A percentile compares a stretch with the other conserved stretches of the same genome.
phyloP scores from a whole-genome alignment of 73 alveolate species.

The Paramecium caudatum region DNA sequence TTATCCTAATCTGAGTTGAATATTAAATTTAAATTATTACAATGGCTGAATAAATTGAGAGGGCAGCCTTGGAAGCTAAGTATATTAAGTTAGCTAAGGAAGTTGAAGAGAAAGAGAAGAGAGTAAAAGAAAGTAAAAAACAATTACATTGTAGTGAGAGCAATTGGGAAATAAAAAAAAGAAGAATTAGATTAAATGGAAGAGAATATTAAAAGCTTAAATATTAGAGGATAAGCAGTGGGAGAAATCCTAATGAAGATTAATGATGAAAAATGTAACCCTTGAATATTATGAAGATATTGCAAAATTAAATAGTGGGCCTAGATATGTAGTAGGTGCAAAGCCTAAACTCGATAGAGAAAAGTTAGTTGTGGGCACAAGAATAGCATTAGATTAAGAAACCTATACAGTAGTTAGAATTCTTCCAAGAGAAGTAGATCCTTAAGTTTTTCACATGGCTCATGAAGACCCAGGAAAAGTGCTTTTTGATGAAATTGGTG shows the following conservation, averaged over 20 bases:
- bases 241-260: constrained; percentile 97
- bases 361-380: constrained; percentile 82
- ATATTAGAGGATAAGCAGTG: constrained; percentile 96
- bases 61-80: background rate
- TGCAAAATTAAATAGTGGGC: constrained; percentile 98
- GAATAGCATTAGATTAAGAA: constrained; percentile 89
- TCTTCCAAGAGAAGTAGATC: constrained; percentile 99
- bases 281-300: constrained; percentile 76
- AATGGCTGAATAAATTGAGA: constrained; percentile 22
- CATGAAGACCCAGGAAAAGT: constrained; percentile 98
- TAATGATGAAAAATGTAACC: constrained; percentile 86
- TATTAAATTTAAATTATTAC: constrained; percentile 18
- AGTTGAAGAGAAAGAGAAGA: constrained; percentile 33
- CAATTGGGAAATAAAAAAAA: constrained; percentile 75
- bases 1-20: constrained; percentile 40
- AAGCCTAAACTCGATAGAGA: constrained; percentile 93
- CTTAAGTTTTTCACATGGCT: constrained; percentile 98
- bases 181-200: constrained; percentile 91
- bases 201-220: constrained; percentile 91
- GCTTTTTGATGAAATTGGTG: constrained; percentile 96
- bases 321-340: constrained; percentile 99
- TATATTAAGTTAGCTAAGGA: constrained; percentile 18
- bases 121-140: constrained; percentile 9
- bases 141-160: constrained; percentile 75
- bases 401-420: constrained; percentile 98